Conservation (phyloP, 2,329 filamentous ascomycete genomes). For the Chrysoporthe deuterocubensis region DNA sequence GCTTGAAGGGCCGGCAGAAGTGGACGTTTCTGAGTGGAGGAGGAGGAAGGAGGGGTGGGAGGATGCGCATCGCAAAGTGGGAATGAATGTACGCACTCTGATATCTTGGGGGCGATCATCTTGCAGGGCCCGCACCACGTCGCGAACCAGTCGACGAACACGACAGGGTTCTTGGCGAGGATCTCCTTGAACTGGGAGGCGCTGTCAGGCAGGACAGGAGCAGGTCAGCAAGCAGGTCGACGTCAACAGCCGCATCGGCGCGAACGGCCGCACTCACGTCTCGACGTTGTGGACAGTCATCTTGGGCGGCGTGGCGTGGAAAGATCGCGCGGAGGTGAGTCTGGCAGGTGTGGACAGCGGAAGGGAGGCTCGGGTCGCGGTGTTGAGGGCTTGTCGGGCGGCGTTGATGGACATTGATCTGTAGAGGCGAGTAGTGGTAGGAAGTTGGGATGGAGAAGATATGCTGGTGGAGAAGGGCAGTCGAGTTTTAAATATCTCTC, state of each 20-base stretch:
- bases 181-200: conserved; percentile 40
- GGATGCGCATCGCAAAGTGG: background rate
- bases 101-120: conserved; percentile 77
- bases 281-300: conserved; percentile 48
- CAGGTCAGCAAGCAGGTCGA: background rate
- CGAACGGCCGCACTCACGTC: conserved; percentile 37
- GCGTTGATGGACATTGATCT: conserved; percentile 14
- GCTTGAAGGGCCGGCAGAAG: too few relatives aligned
- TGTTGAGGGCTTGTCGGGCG: conserved; percentile 28
- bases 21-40: too few relatives aligned
- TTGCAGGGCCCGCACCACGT: conserved; percentile 97
- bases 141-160: conserved; percentile 87
- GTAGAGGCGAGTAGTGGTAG: background rate
- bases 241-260: too few relatives aligned
- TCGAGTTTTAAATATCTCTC: conserved; percentile 3
- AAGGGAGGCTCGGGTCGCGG: conserved; percentile 25
- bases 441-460: background rate
- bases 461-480: conserved; percentile 4
- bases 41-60: background rate
- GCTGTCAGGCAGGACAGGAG: conserved; percentile 25
- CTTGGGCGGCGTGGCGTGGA: conserved; percentile 45
- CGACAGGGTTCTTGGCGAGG: conserved; percentile 48
- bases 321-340: conserved; percentile 37
- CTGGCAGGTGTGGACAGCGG: conserved; percentile 27
- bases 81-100: conserved; percentile 54